Base-by-base conservation (phyloP, 2,329 filamentous ascomycete species). In the Clonostachys solani region DNA sequence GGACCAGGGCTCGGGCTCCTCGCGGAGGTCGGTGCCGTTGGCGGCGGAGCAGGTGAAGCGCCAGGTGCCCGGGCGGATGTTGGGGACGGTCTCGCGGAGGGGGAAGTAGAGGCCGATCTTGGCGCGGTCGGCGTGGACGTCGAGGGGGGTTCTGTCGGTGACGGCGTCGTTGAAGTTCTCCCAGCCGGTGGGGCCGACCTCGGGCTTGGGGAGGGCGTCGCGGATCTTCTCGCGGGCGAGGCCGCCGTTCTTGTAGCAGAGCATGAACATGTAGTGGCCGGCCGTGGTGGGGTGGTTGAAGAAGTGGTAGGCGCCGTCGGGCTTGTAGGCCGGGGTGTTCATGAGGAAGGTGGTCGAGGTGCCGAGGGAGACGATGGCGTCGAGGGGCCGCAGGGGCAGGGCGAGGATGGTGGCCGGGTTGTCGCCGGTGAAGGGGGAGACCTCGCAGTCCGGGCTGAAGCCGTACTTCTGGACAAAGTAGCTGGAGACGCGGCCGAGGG, bases 241-340 rank as follows among this genome's bases (percentile, higher is more conserved):
- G 3, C 91, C 91, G 56, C 94, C 94, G 69, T 99, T 99, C 71
- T 97, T 97, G 76, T 97, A 99, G 77, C 94, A 99, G 35, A 99
- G 83, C 94, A 99, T 99, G 70, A 99, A 97, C 94, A 99, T 97
- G 78, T 95, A 96, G 50, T 96, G 80, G 2, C 88, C 90, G 0
- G 84, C 73, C 1, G 90, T 95, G 41, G 91, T 94, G 2, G 94
- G 94, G 67, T 97, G 92, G 73, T 96, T 96, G 81, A 97, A 95
- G 76, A 97, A 96, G 73, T 99, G 94, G 61, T 96, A 96, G 7
- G 87, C 82, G 4, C 90, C 88, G 61, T 96, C 86, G 3, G 94
- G 90, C 64, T 86, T 86, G 77, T 96, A 97, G 58, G 81, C 78
- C n/a, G 89, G 84, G 5, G 94, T 97, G 60, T 88, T 91, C 92